These are phyloP conservation scores for Gracilariopsis chorda DNA, from an alignment of 23 red algal species.

Conservation along the genomic window DNA sequence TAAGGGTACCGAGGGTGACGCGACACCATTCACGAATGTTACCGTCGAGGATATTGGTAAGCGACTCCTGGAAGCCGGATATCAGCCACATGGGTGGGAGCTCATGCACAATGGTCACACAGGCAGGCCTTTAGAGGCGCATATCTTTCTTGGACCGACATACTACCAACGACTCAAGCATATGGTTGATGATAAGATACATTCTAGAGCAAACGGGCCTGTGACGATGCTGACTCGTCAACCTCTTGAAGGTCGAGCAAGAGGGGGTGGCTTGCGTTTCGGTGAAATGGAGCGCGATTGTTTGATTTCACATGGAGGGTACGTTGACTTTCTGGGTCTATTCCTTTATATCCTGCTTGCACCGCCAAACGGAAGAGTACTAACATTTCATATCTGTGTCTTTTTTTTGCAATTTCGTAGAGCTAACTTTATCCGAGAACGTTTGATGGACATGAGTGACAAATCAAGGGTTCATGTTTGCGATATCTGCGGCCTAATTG, in stretches of 20 bases:
- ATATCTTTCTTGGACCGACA: slow-evolving; percentile 96
- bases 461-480: slow-evolving; percentile 92
- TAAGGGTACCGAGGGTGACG: slow-evolving; percentile 92
- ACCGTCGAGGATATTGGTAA: slow-evolving; percentile 91
- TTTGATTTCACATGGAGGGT: slow-evolving; percentile 91
- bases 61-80: slow-evolving; percentile 68
- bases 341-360: not conserved
- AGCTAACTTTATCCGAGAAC: slow-evolving; percentile 88
- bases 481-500: slow-evolving; percentile 93
- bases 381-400: not conserved
- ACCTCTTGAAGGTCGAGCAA: slow-evolving; percentile 88
- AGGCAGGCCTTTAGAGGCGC: slow-evolving; percentile 92
- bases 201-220: slow-evolving; percentile 87
- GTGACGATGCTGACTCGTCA: slow-evolving; percentile 93
- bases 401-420: not conserved
- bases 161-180: slow-evolving; percentile 99
- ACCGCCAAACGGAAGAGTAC: too few relatives aligned
- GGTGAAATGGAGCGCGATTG: slow-evolving; percentile 99
- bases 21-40: slow-evolving; percentile 88
- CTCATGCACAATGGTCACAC: slow-evolving; percentile 96
- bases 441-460: slow-evolving; percentile 95
- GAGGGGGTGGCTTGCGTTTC: slow-evolving; percentile 95
- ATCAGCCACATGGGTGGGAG: slow-evolving; percentile 98
- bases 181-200: slow-evolving; percentile 98
- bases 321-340: not conserved